These are phyloP conservation scores for Tulasnella sp. DNA, from an alignment of 768 basidiomycete genomes.

Conservation along the genomic window DNA sequence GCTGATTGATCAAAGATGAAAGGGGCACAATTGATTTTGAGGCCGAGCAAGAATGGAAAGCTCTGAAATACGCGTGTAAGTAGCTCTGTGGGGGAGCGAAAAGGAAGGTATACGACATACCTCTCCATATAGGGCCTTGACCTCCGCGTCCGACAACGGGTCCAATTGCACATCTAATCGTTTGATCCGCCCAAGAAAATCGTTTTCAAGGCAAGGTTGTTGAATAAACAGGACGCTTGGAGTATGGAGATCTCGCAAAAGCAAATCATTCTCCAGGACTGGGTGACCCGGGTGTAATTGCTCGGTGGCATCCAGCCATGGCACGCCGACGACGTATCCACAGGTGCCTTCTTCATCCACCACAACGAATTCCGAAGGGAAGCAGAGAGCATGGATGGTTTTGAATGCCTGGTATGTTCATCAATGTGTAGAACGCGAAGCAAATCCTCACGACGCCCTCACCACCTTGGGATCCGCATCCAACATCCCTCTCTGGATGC, in stretches of 20 bases:
- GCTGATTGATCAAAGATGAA: not conserved
- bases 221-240: not conserved
- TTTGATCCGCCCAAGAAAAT: not conserved
- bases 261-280: not conserved
- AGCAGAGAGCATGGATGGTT: not conserved
- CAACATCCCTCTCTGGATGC: not conserved
- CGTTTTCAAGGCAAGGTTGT: not conserved
- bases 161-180: not conserved
- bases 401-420: not conserved
- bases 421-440: not conserved
- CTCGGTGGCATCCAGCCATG: too few species aligned
- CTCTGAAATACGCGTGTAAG: not conserved
- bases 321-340: not conserved
- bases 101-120: not conserved
- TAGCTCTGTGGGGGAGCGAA: not conserved
- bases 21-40: not conserved
- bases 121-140: not conserved
- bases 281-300: not conserved
- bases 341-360: not conserved
- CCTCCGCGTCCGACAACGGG: not conserved
- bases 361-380: not conserved
- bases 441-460: not conserved
- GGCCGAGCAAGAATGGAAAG: not conserved
- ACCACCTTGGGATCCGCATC: not conserved
- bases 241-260: not conserved